Evolutionary conservation across 2,329 filamentous ascomycete species (phyloP).

Genomic region (Pseudohalonectria lignicola): DNA sequence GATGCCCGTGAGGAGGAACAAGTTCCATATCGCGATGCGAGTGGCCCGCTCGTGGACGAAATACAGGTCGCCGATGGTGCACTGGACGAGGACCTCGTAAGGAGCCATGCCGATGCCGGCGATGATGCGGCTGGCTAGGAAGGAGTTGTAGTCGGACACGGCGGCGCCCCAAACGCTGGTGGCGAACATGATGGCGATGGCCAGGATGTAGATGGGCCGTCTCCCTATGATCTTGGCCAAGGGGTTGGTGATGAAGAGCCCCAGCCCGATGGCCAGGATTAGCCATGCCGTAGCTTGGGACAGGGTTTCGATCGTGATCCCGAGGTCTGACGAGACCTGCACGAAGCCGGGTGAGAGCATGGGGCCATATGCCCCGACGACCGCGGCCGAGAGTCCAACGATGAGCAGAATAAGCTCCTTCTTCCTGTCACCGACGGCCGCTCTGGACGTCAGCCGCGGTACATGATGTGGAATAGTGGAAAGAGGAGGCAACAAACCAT

Average conservation of each 20-base stretch:
- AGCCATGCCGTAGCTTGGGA: constrained; percentile 35
- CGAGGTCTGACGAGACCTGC: constrained; percentile 27
- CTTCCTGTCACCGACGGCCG: too few relatives aligned
- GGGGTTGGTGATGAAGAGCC: constrained; percentile 38
- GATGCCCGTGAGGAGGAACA: constrained; percentile 27
- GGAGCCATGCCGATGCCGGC: constrained; percentile 37
- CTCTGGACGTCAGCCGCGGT: not conserved
- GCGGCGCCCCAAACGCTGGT: constrained; percentile 35
- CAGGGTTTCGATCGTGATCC: constrained; percentile 29
- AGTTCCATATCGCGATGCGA: constrained; percentile 27
- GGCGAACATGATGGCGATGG: constrained; percentile 33
- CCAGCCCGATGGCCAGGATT: constrained; percentile 33
- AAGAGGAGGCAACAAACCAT: too few relatives aligned
- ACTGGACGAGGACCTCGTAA: constrained; percentile 40
- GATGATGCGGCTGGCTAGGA: constrained; percentile 33
- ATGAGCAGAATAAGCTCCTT: constrained; percentile 34
- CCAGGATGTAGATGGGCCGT: constrained; percentile 35
- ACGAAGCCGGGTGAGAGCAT: constrained; percentile 40
- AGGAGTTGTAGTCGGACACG: constrained; percentile 28
- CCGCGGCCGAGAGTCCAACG: constrained; percentile 30
- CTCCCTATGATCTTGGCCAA: constrained; percentile 38
- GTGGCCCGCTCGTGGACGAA: constrained; percentile 33
- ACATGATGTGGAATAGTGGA: not conserved
- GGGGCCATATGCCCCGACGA: constrained; percentile 38
- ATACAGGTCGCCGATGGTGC: constrained; percentile 34